Evolutionary conservation across 441 rosid genomes (phyloP).

Genomic region (California macrophylla): DNA sequence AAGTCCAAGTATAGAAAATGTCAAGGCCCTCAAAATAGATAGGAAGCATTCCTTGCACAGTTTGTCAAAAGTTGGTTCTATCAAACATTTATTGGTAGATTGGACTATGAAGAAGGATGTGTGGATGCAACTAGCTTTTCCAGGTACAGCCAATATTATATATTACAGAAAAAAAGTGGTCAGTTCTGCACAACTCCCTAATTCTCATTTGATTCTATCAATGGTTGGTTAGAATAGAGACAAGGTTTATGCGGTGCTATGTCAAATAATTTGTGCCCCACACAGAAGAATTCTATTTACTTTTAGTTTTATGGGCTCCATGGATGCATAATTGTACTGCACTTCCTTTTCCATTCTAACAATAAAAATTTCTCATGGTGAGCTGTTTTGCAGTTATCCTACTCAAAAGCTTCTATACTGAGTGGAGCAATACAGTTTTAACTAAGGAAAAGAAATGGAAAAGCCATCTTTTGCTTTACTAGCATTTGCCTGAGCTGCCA

Average conservation of each 20-base stretch:
- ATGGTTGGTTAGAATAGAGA: slow-evolving; percentile 27
- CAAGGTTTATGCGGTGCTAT: slow-evolving; percentile 23
- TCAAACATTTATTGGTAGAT: slow-evolving; percentile 20
- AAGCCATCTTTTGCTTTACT: slow-evolving; percentile 20
- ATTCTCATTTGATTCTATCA: slow-evolving; percentile 8
- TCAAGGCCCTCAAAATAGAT: background rate
- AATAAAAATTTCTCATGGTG: slow-evolving; percentile 15
- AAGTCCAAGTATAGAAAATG: background rate
- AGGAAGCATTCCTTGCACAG: slow-evolving; percentile 15
- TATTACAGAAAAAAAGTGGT: background rate
- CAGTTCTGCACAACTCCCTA: slow-evolving; percentile 17
- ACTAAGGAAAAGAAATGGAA: slow-evolving; percentile 11
- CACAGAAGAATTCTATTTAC: slow-evolving; percentile 14
- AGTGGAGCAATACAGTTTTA: slow-evolving; percentile 16
- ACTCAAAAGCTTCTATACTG: slow-evolving; percentile 9
- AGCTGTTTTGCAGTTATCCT: slow-evolving; percentile 16
- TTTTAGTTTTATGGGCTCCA: background rate
- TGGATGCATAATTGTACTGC: background rate
- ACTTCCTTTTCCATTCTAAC: slow-evolving; percentile 7
- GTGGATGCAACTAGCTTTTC: slow-evolving; percentile 16
- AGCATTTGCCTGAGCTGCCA: slow-evolving; percentile 7
- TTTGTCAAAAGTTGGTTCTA: slow-evolving; percentile 12
- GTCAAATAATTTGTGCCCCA: slow-evolving; percentile 29
- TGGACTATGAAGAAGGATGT: slow-evolving; percentile 17
- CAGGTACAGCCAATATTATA: slow-evolving; percentile 18